Evolutionary conservation across 2,329 filamentous ascomycete genomes (phyloP).

Genomic region (Colletotrichum destructivum): DNA sequence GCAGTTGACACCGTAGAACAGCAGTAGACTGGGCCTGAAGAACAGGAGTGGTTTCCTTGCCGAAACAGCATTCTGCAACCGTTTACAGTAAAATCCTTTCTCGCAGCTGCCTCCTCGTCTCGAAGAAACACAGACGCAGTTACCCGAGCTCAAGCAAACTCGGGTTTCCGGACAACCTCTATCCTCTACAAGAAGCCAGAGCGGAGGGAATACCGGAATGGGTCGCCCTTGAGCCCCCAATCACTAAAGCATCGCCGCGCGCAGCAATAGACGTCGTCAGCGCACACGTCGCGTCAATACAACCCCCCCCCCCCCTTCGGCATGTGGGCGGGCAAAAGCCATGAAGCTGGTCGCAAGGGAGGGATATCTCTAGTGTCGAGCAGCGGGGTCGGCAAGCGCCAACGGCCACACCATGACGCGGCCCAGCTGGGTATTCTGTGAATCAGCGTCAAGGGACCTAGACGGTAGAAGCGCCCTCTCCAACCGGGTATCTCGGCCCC

Average conservation of each 20-base stretch:
- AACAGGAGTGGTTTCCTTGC: background rate
- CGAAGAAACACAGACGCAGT: background rate
- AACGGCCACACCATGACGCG: slow-evolving; percentile 30
- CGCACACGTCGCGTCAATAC: background rate
- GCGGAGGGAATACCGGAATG: background rate
- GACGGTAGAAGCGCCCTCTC: background rate
- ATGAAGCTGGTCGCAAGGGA: slow-evolving; percentile 6
- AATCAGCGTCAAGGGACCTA: background rate
- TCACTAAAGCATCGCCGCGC: background rate
- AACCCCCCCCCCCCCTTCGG: background rate
- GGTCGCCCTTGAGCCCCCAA: background rate
- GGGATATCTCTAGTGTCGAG: slow-evolving; percentile 15
- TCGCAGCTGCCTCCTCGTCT: background rate
- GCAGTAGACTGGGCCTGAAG: background rate
- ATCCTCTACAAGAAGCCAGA: background rate
- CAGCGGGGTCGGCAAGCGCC: slow-evolving; percentile 28
- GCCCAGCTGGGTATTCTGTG: slow-evolving; percentile 16
- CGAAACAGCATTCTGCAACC: background rate
- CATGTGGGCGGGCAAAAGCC: slow-evolving; percentile 21
- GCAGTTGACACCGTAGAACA: background rate
- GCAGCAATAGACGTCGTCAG: slow-evolving; percentile 21
- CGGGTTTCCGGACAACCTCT: background rate
- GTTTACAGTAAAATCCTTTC: background rate
- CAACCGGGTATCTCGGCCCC: slow-evolving; percentile 5
- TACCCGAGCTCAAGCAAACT: background rate